These are phyloP conservation scores for Leccinum subrobustum DNA, from an alignment of 1,284 basidiomycete genomes.

Conservation along the genomic window DNA sequence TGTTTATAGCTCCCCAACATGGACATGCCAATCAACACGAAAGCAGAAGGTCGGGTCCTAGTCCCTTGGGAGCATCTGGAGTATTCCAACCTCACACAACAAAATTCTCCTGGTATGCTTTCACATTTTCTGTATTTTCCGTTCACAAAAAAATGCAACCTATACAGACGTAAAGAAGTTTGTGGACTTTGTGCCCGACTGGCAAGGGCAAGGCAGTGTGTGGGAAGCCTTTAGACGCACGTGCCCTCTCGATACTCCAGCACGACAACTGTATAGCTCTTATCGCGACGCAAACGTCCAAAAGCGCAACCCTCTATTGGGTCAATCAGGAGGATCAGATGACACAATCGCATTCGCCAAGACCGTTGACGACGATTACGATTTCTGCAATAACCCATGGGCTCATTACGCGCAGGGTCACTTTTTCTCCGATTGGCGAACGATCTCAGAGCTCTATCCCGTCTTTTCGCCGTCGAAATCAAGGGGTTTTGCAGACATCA, in stretches of 20 bases:
- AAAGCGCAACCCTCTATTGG: conserved; percentile 18
- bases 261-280: conserved; percentile 80
- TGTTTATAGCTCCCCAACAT: conserved; percentile 75
- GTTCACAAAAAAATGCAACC: conserved; percentile 9
- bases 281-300: conserved; percentile 41
- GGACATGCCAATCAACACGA: conserved; percentile 89
- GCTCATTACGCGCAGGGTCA: conserved; percentile 86
- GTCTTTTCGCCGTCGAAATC: conserved; percentile 89
- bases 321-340: conserved; percentile 29
- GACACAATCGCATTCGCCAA: conserved; percentile 62
- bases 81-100: conserved; percentile 66
- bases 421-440: conserved; percentile 95
- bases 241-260: conserved; percentile 76
- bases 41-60: conserved; percentile 88
- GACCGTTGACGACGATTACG: conserved; percentile 59
- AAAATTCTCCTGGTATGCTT: conserved; percentile 50
- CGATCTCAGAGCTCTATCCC: conserved; percentile 81
- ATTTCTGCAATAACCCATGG: conserved; percentile 82
- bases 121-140: background rate
- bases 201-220: conserved; percentile 79
- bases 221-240: conserved; percentile 94
- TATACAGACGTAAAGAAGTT: conserved; percentile 56
- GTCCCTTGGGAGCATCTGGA: conserved; percentile 81
- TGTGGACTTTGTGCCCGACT: conserved; percentile 77
- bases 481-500: conserved; percentile 82